Base-by-base conservation (phyloP, 78 protist species). In the Andalucia godoyi region DNA sequence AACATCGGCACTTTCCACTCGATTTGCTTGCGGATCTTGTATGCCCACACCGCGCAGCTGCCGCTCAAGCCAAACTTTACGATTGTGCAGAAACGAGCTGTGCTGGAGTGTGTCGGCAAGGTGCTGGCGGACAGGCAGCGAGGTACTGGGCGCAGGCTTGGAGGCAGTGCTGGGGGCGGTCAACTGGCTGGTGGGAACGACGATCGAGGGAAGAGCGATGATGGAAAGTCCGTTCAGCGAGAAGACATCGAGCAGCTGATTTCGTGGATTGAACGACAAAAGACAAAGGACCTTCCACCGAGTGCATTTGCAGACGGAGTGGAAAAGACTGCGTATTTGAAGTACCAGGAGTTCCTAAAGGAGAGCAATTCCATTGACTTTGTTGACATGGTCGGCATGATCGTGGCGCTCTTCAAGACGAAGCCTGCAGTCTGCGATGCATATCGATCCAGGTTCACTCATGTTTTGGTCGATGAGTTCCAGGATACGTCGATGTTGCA, bases 401-500 rank as follows among this genome's bases (percentile, higher is more conserved):
- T 60, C 55, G 8, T 66, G 27, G 3, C 8, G 30, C 42, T 66
- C 46, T 18, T 60, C 4, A 21, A 52, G 58, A 21, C 10, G 59
- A 27, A 40, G 12, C 51, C 42, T 5, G 51, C 9, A n/a, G 51
- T 66, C 23, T 8, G 32, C 52, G 21, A 34, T 17, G 18, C 7
- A 18, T 17, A 33, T 17, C 38, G 42, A 17, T 6, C 23, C 3
- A 1, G 30, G 34, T 30, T 21, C 38, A 18, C 41, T 2, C 64
- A 51, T 43, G 25, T 72, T 1, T 52, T 72, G 23, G 59, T 72
- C 15, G 77, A 72, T 46, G 77, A 72, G 70, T 59, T 64, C 32
- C 77, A 72, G 34, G 77, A 72, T 52, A 59, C 58, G 32, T 32
- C 47, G 15, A 27, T 21, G 47, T 2, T 25, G 43, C 77, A 72